phyloP scores from a whole-genome alignment of 2,329 filamentous ascomycete genomes.

The Leptosphaerulina australis region DNA sequence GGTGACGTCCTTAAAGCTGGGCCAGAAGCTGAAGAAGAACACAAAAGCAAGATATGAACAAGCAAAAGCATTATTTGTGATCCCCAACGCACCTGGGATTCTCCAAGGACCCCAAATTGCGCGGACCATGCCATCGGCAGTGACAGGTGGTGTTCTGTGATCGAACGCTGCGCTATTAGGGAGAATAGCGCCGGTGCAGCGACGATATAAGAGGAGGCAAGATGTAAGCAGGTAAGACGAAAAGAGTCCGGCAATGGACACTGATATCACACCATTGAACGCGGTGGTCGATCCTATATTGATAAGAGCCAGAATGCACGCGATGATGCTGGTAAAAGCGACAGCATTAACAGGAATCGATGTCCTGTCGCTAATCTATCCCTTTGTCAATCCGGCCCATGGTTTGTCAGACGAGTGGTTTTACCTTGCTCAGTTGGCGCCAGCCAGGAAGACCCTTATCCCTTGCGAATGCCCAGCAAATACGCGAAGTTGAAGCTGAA shows the following conservation, averaged over 20 bases:
- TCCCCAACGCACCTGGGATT: constrained; percentile 24
- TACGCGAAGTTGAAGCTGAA: constrained; percentile 47
- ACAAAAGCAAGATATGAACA: constrained; percentile 33
- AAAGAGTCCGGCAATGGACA: constrained; percentile 37
- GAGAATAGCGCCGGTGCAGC: constrained; percentile 29
- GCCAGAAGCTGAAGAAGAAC: constrained; percentile 42
- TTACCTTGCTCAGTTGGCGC: constrained; percentile 28
- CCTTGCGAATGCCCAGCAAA: constrained; percentile 51
- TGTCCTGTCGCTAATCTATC: constrained; percentile 29
- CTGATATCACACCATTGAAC: constrained; percentile 39
- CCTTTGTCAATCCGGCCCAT: constrained; percentile 22
- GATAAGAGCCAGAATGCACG: constrained; percentile 54
- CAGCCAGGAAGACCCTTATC: constrained; percentile 51
- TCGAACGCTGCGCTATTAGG: constrained; percentile 10
- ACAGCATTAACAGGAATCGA: constrained; percentile 46
- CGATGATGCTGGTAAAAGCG: constrained; percentile 41
- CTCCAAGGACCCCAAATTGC: constrained; percentile 36
- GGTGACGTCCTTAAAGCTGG: constrained; percentile 21
- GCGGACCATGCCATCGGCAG: constrained; percentile 15
- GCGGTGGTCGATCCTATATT: constrained; percentile 52
- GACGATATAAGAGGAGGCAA: constrained; percentile 34
- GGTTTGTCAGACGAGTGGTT: not conserved
- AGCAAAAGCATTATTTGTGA: constrained; percentile 32
- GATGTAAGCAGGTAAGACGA: constrained; percentile 34
- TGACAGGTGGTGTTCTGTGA: not conserved